These are phyloP conservation scores for Rhizopogon vesiculosus DNA, from an alignment of 768 basidiomycete genomes.

Conservation along the genomic window DNA sequence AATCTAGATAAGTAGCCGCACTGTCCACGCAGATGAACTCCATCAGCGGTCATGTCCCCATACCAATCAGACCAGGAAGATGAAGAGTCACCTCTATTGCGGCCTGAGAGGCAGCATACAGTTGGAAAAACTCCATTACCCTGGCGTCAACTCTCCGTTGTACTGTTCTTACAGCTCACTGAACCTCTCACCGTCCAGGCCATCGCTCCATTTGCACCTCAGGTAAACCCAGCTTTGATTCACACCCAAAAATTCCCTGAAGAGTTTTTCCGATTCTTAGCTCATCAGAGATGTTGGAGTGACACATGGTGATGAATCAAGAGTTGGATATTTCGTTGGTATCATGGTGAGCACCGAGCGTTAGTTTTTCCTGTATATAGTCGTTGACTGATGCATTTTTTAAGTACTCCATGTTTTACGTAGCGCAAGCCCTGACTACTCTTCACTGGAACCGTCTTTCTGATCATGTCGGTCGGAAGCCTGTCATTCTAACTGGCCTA, in stretches of 20 bases:
- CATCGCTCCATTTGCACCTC: constrained; percentile 57
- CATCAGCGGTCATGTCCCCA: neutral
- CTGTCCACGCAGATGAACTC: no score
- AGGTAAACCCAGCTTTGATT: constrained; percentile 33
- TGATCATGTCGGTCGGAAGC: constrained; percentile 50
- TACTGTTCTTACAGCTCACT: constrained; percentile 42
- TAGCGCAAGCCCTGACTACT: constrained; percentile 48
- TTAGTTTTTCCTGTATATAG: neutral
- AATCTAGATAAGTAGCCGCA: no score
- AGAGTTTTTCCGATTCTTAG: constrained; percentile 26
- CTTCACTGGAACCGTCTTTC: constrained; percentile 57
- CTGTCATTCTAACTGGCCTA: constrained; percentile 46
- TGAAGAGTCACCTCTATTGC: constrained; percentile 35
- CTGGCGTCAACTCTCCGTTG: constrained; percentile 40
- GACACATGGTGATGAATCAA: constrained; percentile 40
- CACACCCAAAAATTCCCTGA: neutral
- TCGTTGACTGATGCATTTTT: neutral
- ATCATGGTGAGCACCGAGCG: constrained; percentile 33
- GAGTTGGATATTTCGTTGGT: constrained; percentile 45
- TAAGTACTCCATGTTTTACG: constrained; percentile 56
- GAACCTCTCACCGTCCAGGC: constrained; percentile 47
- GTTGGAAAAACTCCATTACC: constrained; percentile 37
- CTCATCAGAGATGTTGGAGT: constrained; percentile 27
- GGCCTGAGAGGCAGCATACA: neutral
- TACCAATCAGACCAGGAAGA: constrained; percentile 26